These are phyloP conservation scores for Penicillium sp. DNA, from an alignment of 2,329 filamentous ascomycete genomes.

Conservation along the genomic window DNA sequence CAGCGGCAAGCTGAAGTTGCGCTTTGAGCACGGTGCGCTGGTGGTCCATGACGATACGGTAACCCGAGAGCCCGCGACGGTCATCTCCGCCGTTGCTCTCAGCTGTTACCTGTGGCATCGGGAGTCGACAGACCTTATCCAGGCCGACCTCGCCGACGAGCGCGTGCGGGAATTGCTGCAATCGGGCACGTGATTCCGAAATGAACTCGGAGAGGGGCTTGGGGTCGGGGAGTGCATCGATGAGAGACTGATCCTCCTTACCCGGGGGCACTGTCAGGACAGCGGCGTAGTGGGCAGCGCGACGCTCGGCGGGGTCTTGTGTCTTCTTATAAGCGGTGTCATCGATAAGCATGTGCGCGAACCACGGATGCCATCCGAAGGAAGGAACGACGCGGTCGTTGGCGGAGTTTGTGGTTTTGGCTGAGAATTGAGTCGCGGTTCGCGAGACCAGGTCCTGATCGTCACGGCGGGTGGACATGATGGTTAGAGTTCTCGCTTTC, in stretches of 20 bases:
- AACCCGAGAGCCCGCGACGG: slow-evolving; percentile 53
- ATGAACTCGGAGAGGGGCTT: slow-evolving; percentile 53
- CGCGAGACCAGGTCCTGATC: slow-evolving; percentile 58
- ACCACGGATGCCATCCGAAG: slow-evolving; percentile 68
- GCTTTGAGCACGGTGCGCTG: slow-evolving; percentile 56
- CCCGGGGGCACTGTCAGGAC: slow-evolving; percentile 49
- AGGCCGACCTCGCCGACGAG: slow-evolving; percentile 62
- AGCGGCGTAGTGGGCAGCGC: slow-evolving; percentile 51
- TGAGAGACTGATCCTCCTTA: slow-evolving; percentile 46
- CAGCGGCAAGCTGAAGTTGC: slow-evolving; percentile 58
- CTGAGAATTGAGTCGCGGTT: slow-evolving; percentile 39
- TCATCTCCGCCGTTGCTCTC: slow-evolving; percentile 34
- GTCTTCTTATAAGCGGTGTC: slow-evolving; percentile 28
- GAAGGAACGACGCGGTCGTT: slow-evolving; percentile 54
- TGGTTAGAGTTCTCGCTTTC: slow-evolving; percentile 55
- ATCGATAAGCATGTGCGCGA: slow-evolving; percentile 58
- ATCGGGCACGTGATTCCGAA: slow-evolving; percentile 46
- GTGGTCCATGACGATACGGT: slow-evolving; percentile 53
- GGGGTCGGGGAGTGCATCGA: slow-evolving; percentile 52
- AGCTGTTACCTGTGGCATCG: slow-evolving; percentile 46
- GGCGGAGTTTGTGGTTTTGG: slow-evolving; percentile 8
- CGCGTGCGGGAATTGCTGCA: slow-evolving; percentile 52
- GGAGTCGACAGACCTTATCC: slow-evolving; percentile 60
- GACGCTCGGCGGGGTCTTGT: slow-evolving; percentile 22
- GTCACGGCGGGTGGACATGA: slow-evolving; percentile 61